These are phyloP conservation scores for Trametes elegans DNA, from an alignment of 768 basidiomycete species.

Conservation along the genomic window DNA sequence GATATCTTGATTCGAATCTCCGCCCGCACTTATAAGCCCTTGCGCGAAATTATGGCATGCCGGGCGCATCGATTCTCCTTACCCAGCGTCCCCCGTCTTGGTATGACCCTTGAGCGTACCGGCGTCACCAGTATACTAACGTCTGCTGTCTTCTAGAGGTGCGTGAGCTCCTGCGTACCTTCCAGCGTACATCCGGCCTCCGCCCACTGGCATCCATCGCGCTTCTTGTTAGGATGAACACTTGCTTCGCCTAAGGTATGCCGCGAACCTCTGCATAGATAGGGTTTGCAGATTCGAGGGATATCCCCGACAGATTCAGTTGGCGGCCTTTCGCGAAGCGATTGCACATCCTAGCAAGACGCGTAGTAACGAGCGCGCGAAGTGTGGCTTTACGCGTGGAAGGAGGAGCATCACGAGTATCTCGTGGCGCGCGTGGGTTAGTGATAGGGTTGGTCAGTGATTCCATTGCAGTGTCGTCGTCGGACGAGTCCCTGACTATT, in stretches of 20 bases:
- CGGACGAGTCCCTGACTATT: no score
- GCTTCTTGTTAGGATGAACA: slow-evolving; percentile 66
- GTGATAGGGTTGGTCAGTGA: not conserved
- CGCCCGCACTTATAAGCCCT: slow-evolving; percentile 18
- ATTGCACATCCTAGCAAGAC: slow-evolving; percentile 66
- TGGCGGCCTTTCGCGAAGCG: slow-evolving; percentile 46
- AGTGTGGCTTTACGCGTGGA: slow-evolving; percentile 66
- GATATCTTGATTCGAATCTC: slow-evolving; percentile 25
- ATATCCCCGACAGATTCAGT: slow-evolving; percentile 15
- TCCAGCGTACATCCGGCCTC: slow-evolving; percentile 49
- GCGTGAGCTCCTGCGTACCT: slow-evolving; percentile 35
- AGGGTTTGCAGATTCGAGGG: slow-evolving; percentile 20
- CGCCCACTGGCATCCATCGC: slow-evolving; percentile 66
- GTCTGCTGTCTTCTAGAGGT: not conserved
- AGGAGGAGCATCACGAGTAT: slow-evolving; percentile 38
- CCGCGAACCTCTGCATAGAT: slow-evolving; percentile 14
- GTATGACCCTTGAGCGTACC: slow-evolving; percentile 15
- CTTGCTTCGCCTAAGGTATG: slow-evolving; percentile 52
- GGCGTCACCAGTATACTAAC: not conserved
- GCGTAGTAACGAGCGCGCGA: slow-evolving; percentile 72
- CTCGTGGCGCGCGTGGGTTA: not conserved
- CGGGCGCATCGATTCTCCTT: slow-evolving; percentile 17
- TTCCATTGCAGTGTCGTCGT: no score
- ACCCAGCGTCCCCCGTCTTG: slow-evolving; percentile 16
- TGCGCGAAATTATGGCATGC: slow-evolving; percentile 1